Conservation (phyloP, 202 grass and related monocot species). For the Carex arenaria region DNA sequence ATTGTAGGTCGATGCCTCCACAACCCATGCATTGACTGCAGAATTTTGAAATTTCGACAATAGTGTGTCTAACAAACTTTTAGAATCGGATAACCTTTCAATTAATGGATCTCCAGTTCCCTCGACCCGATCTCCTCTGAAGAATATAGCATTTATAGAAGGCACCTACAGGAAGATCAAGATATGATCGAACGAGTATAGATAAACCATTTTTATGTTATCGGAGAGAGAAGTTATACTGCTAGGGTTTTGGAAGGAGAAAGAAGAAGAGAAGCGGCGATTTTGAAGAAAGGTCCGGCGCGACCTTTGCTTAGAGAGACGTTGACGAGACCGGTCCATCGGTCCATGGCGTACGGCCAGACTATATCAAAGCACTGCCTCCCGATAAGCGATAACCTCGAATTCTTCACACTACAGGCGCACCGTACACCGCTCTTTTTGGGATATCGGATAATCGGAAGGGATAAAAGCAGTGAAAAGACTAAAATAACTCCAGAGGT, state of each 20-base stretch:
- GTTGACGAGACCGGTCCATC: slow-evolving; percentile 61
- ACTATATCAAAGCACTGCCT: background rate
- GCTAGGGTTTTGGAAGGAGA: slow-evolving; percentile 45
- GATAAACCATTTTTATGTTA: background rate
- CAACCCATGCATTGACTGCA: slow-evolving; percentile 66
- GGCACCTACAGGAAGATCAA: slow-evolving; percentile 42
- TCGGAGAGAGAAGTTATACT: slow-evolving; percentile 22
- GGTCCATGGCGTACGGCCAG: slow-evolving; percentile 40
- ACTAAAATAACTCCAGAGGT: background rate
- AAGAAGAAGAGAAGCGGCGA: slow-evolving; percentile 64
- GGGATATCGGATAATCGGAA: background rate
- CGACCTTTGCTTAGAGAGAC: slow-evolving; percentile 25
- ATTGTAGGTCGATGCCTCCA: slow-evolving; percentile 64
- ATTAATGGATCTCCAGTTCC: slow-evolving; percentile 54
- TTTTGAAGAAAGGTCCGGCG: slow-evolving; percentile 22
- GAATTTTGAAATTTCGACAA: slow-evolving; percentile 32
- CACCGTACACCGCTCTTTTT: background rate
- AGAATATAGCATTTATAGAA: slow-evolving; percentile 65
- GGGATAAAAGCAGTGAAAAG: background rate
- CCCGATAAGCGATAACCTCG: background rate
- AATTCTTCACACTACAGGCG: background rate
- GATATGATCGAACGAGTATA: background rate
- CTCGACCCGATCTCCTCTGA: slow-evolving; percentile 64
- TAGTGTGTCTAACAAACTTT: slow-evolving; percentile 39
- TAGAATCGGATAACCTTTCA: slow-evolving; percentile 53